These are phyloP conservation scores for Otatea glauca DNA, from an alignment of 176 grass and related monocot species.

Conservation along the genomic window DNA sequence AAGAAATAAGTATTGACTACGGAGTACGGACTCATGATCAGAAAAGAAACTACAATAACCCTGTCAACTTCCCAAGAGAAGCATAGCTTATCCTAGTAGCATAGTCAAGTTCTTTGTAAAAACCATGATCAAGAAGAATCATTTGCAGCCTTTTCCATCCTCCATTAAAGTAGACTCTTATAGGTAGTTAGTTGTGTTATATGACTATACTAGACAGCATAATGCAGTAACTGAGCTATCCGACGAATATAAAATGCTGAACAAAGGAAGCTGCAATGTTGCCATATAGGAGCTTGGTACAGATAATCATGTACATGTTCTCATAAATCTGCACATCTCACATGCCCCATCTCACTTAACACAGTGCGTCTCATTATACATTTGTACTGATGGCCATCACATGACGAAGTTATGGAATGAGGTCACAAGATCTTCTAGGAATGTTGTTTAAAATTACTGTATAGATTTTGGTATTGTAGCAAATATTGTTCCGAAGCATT, in stretches of 20 bases:
- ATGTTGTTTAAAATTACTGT: no score
- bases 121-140: conserved; percentile 93
- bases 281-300: background rate
- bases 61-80: conserved; percentile 88
- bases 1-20: conserved; percentile 13
- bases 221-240: conserved; percentile 1
- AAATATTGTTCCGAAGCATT: no score
- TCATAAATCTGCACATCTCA: background rate
- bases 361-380: no score
- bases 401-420: no score
- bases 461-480: no score
- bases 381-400: no score
- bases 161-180: conserved; percentile 46
- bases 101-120: conserved; percentile 93
- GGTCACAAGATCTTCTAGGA: no score
- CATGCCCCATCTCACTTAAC: background rate
- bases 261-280: background rate
- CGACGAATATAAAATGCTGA: conserved; percentile 17
- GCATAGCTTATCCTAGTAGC: conserved; percentile 88
- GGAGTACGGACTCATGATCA: conserved; percentile 8
- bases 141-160: conserved; percentile 78
- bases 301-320: background rate
- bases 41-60: conserved; percentile 31
- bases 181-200: background rate
- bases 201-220: background rate